phyloP scores from a whole-genome alignment of 148 eudicot species.

The Rhododendron griersonianum region DNA sequence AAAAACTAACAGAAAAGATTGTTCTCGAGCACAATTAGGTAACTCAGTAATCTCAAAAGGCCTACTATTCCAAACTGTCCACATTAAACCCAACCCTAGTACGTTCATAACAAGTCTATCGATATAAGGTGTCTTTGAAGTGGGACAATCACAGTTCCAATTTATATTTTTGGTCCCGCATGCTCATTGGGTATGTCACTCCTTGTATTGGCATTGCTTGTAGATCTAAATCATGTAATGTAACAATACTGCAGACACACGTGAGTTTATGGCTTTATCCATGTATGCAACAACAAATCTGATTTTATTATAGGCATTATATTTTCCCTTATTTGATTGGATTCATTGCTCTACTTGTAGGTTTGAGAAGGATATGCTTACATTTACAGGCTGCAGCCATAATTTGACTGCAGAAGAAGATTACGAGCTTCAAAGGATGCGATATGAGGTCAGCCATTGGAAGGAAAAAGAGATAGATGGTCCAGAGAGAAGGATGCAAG shows the following conservation, averaged over 20 bases:
- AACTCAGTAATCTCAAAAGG: not conserved
- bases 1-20: not conserved
- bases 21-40: not conserved
- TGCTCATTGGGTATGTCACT: not conserved
- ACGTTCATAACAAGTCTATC: not conserved
- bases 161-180: not conserved
- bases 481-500: conserved; percentile 67
- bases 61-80: not conserved
- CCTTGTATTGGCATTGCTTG: not conserved
- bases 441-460: conserved; percentile 92
- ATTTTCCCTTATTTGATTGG: not conserved
- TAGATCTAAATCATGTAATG: not conserved
- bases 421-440: conserved; percentile 77
- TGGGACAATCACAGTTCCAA: not conserved
- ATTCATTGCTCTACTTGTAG: conserved; percentile 26
- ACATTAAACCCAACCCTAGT: not conserved
- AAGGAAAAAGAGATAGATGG: conserved; percentile 97
- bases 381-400: conserved; percentile 97
- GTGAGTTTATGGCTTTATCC: not conserved
- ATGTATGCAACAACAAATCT: not conserved
- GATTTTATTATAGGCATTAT: not conserved
- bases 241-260: not conserved
- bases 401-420: conserved; percentile 79
- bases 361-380: conserved; percentile 99
- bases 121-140: not conserved